Conservation (phyloP, 805 yeast species). For the Saitoella complicata region DNA sequence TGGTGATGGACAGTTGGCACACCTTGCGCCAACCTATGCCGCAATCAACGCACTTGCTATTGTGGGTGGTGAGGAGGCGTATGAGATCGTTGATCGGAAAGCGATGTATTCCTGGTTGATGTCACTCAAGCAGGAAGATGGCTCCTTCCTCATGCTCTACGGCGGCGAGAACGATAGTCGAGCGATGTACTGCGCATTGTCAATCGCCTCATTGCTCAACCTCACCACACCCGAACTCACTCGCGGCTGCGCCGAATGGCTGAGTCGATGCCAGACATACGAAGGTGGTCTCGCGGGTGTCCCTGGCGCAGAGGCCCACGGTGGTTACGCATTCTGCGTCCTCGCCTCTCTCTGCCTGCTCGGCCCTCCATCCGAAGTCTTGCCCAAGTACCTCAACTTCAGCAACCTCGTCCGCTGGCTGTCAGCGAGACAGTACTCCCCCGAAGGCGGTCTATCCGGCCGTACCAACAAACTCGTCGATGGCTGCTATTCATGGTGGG, state of each 20-base stretch:
- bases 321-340: constrained; percentile 91
- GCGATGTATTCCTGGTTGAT: constrained; percentile 49
- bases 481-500: constrained; percentile 94
- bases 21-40: constrained; percentile 74
- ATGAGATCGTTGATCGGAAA: constrained; percentile 30
- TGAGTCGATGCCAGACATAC: constrained; percentile 61
- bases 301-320: constrained; percentile 84
- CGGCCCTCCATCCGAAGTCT: constrained; percentile 23
- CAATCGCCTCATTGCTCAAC: constrained; percentile 48
- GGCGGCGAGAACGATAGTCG: constrained; percentile 72
- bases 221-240: constrained; percentile 45
- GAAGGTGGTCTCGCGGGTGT: constrained; percentile 93
- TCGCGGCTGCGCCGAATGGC: constrained; percentile 40
- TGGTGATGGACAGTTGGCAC: constrained; percentile 67
- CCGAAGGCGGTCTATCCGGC: constrained; percentile 84
- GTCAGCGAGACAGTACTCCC: constrained; percentile 42
- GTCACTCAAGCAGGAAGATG: constrained; percentile 45
- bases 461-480: constrained; percentile 87
- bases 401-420: constrained; percentile 47
- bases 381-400: constrained; percentile 29
- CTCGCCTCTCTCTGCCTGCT: constrained; percentile 43
- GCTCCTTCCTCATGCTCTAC: constrained; percentile 58
- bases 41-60: constrained; percentile 46
- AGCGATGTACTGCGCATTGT: constrained; percentile 75
- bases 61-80: constrained; percentile 25